Evolutionary conservation across 805 yeast species (phyloP), one percentile per base, ranked within the genome.

Genomic region (Zygotorulaspora florentina): DNA sequence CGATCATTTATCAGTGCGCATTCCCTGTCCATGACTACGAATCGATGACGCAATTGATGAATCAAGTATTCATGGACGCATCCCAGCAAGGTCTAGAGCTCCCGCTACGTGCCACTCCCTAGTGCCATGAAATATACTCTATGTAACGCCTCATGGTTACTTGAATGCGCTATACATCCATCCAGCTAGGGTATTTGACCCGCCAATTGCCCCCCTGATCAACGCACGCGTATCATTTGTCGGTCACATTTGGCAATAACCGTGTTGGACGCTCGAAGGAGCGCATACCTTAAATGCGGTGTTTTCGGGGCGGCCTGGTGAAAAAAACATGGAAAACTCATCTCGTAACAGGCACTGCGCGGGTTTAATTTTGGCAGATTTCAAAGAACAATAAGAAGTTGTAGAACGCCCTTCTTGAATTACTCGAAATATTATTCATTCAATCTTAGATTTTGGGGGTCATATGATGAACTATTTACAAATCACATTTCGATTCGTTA

Each of bases 1-100:
- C 71, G 1, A 58, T 79, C 11, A 51, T 79, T 3, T 51, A 78
- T 17, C 73, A 72, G 34, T 70, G 79, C 18, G 75, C 82, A 0
- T 69, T 71, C 47, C 82, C 82, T 0, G 64, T 62, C 8, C 55
- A 61, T 42, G 72, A 68, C 11, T 68, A 64, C 35, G 68, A 67
- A 12, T 52, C 52, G 1, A 69, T 70, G 71, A 62, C 59, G 8
- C 55, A 52, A 13, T 11, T 62, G 12, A 61, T 65, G 58, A 43
- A 51, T 5, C 54, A 58, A 27, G 59, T 71, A 7, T 33, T 58
- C 15, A 51, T 46, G 1, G 52, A 53, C 15, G 67, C 66, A 0
- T 27, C 48, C 9, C 48, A 50, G 12, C 62, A 62, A 28, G 54
- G 55, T 2, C 45, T 64, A 6, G 28, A 36, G 8, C 36, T 33